phyloP scores from a whole-genome alignment of 1,139 yeast genomes.

The Protomyces macrosporus region DNA sequence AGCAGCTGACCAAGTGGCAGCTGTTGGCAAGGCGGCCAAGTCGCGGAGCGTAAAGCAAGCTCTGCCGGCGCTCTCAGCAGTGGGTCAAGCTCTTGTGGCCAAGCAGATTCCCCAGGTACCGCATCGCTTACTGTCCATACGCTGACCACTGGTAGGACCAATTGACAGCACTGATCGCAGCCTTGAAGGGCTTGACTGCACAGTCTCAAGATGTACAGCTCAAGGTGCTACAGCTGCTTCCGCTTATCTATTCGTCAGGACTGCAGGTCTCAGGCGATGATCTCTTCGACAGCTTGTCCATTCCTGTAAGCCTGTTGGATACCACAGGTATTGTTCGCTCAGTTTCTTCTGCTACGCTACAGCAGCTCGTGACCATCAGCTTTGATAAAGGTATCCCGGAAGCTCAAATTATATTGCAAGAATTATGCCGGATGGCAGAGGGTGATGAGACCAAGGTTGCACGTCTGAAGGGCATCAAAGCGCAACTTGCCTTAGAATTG shows the following conservation, averaged over 20 bases:
- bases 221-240: constrained; percentile 19
- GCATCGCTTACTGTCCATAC: not conserved
- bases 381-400: constrained; percentile 11
- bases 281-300: not conserved
- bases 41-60: not conserved
- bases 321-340: constrained; percentile 12
- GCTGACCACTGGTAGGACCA: not conserved
- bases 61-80: not conserved
- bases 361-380: constrained; percentile 4
- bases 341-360: constrained; percentile 17
- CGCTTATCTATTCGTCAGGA: not conserved
- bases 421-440: constrained; percentile 3
- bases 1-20: not conserved
- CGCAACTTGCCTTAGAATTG: constrained; percentile 4
- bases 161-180: constrained; percentile 2
- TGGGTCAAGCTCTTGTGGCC: not conserved
- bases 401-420: constrained; percentile 14
- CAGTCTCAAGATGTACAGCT: constrained; percentile 5
- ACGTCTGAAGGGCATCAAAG: not conserved
- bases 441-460: not conserved
- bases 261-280: not conserved
- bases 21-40: not conserved
- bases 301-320: constrained; percentile 3
- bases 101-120: not conserved
- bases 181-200: not conserved